Conservation (phyloP, 2,329 filamentous ascomycete genomes). For the Pseudopyricularia cyperi region DNA sequence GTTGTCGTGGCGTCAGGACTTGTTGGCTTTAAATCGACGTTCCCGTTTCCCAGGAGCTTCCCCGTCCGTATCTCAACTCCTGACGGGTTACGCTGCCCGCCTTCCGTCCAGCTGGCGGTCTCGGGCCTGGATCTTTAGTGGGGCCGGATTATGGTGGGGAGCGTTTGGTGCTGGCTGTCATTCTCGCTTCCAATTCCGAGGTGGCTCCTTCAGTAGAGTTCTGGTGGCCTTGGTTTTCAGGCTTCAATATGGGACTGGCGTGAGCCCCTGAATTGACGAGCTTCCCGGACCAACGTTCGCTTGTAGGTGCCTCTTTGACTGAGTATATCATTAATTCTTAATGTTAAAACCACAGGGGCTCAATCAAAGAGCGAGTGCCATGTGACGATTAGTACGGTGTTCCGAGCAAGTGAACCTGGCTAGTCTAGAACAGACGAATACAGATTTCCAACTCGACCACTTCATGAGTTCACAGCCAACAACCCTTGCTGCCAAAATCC, state of each 20-base stretch:
- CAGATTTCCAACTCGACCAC: no score
- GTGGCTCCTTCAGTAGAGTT: background rate
- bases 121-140: background rate
- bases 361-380: no score
- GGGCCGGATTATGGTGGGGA: background rate
- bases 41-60: background rate
- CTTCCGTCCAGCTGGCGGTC: background rate
- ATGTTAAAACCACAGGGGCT: no score
- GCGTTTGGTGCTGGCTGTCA: background rate
- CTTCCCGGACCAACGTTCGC: no score
- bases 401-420: no score
- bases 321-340: no score
- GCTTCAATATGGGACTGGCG: background rate
- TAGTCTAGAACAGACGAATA: no score
- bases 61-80: background rate
- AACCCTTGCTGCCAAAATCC: no score
- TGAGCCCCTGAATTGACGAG: no score
- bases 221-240: background rate
- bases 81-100: background rate
- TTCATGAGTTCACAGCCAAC: no score
- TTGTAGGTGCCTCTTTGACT: no score
- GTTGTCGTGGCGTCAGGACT: background rate
- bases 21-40: background rate
- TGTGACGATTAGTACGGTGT: no score
- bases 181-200: background rate